These are phyloP conservation scores for Gautieria morchelliformis DNA, from an alignment of 768 basidiomycete species.

Conservation along the genomic window DNA sequence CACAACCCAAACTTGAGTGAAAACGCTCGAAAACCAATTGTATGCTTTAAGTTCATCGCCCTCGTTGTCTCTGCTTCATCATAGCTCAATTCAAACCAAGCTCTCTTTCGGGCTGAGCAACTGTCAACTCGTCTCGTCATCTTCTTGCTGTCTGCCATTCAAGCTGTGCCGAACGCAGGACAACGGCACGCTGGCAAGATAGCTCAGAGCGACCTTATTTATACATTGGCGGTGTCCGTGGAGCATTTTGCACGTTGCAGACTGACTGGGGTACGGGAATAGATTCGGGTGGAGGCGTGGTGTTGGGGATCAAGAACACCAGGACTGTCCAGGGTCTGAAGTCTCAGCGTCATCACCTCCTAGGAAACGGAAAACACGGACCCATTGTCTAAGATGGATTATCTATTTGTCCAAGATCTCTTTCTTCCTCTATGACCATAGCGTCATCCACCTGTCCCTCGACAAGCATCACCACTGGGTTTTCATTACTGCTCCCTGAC, in stretches of 20 bases:
- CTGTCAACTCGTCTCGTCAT: constrained; percentile 13
- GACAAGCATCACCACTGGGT: constrained; percentile 29
- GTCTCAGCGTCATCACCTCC: not conserved
- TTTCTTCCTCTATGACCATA: constrained; percentile 59
- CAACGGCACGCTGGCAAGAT: constrained; percentile 57
- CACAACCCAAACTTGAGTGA: no score
- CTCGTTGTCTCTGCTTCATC: not conserved
- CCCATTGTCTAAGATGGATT: not conserved
- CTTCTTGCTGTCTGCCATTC: constrained; percentile 25
- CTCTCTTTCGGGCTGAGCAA: constrained; percentile 12
- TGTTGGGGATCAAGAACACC: constrained; percentile 8
- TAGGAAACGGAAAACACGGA: not conserved
- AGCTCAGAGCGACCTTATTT: constrained; percentile 21
- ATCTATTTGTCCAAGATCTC: constrained; percentile 64
- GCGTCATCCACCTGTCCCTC: constrained; percentile 54
- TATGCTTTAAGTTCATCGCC: no score
- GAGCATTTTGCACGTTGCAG: constrained; percentile 12
- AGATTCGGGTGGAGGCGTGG: constrained; percentile 8
- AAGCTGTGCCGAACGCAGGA: constrained; percentile 50
- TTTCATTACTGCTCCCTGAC: constrained; percentile 30
- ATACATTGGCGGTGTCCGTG: constrained; percentile 21
- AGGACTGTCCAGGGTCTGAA: no score
- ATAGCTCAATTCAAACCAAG: not conserved
- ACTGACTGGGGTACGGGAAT: constrained; percentile 14
- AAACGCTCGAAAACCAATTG: no score